Base-by-base conservation (phyloP, 2,329 filamentous ascomycete genomes). In the Dothistroma septosporum region DNA sequence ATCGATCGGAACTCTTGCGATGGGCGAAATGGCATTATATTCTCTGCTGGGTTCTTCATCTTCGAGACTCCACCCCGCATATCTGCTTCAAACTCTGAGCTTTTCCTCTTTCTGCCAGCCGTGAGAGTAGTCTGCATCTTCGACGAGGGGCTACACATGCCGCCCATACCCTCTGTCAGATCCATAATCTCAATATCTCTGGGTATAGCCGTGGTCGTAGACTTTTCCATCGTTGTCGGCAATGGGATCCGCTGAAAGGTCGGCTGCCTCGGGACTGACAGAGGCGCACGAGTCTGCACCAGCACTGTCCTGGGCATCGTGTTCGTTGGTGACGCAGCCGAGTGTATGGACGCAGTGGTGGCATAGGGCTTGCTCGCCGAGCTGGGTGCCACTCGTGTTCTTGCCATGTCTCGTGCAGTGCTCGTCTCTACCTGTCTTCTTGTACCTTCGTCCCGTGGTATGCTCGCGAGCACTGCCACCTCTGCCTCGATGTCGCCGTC, bases 41-140 rank as follows among this genome's bases (percentile, higher is more conserved):
- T 55, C 2, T 55, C 53, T 3, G 50, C 55, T 11, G 54, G 50
- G 14, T 35, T 53, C 10, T 57, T 44, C n/a, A 60, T 61, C 49
- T 61, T 64, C 31, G 58, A 19, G 48, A 56, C 58, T 14, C 55
- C 56, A 49, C 49, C 59, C 49, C 58, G 60, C 22, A 66, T 49
- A 35, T 74, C 74, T 31, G 66, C 63, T 35, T 74, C 75, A 52
- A 73, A 75, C 58, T 79, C 78, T n/a, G 77, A 75, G 65, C 78
- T 80, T 68, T 79, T 80, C 48, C 79, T 72, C 67, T 80, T 81
- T 59, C 75, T 75, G 8, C 68, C 68, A 35, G 64, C 57, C 21
- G 57, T 65, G 4, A 60, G 44, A 5, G 49, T 47, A 0, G 62
- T 4, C 32, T 48, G 21, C 55, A 58, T 55, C 50, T 62, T n/a